Evolutionary conservation across 2,329 filamentous ascomycete species (phyloP).

Genomic region (Fonsecaea pedrosoi): DNA sequence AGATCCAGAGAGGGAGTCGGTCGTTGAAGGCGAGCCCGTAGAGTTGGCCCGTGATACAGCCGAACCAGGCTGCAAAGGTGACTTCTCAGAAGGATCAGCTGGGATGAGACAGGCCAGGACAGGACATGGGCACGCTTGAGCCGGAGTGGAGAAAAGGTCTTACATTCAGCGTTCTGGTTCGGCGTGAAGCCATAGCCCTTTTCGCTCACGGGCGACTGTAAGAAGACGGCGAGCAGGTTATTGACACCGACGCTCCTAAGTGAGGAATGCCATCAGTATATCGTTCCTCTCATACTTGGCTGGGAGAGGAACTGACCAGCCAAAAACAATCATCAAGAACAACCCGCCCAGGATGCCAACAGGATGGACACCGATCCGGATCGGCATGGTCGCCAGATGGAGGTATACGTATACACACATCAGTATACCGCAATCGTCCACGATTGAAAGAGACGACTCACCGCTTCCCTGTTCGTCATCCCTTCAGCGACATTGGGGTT

Average conservation of each 20-base stretch:
- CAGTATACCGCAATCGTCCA: neutral
- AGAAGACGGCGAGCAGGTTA: slow-evolving; percentile 48
- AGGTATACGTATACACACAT: neutral
- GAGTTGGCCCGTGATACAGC: slow-evolving; percentile 49
- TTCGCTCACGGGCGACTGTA: slow-evolving; percentile 46
- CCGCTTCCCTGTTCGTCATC: neutral
- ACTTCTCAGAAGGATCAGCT: slow-evolving; percentile 28
- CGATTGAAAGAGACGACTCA: neutral
- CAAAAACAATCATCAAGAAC: slow-evolving; percentile 22
- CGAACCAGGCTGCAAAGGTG: slow-evolving; percentile 52
- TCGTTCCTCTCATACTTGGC: neutral
- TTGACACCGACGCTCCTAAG: slow-evolving; percentile 36
- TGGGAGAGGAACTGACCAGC: neutral
- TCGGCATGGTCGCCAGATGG: slow-evolving; percentile 42
- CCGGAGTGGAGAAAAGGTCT: neutral
- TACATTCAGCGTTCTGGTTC: slow-evolving; percentile 48
- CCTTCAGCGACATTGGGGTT: slow-evolving; percentile 10
- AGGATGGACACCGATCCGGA: slow-evolving; percentile 21
- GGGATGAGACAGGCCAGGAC: neutral
- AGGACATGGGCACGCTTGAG: neutral
- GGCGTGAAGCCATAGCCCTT: slow-evolving; percentile 55
- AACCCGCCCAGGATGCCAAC: slow-evolving; percentile 7
- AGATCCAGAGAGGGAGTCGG: slow-evolving; percentile 48
- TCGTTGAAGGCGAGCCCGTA: slow-evolving; percentile 46
- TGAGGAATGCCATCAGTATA: neutral